phyloP scores from a whole-genome alignment of 768 basidiomycete genomes.

The Mycena kentingensis region DNA sequence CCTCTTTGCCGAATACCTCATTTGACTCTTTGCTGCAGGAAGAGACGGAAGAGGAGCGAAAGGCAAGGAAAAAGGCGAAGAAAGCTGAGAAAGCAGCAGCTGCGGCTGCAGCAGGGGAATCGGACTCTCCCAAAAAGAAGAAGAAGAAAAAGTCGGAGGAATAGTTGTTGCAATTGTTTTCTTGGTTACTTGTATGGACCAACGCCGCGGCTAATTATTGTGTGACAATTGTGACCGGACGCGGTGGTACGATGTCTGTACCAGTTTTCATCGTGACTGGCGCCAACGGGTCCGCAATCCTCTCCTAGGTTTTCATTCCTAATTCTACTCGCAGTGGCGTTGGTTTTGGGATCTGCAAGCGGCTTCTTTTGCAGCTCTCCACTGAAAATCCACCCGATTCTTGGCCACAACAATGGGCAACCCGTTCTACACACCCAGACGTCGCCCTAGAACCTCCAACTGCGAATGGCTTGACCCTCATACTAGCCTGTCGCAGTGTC shows the following conservation, averaged over 20 bases:
- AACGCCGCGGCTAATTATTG: conserved; percentile 19
- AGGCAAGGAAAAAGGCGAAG: conserved; percentile 73
- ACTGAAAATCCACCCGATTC: conserved; percentile 52
- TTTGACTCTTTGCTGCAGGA: conserved; percentile 33
- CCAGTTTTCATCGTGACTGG: conserved; percentile 70
- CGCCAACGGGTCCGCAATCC: conserved; percentile 60
- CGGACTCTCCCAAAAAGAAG: conserved; percentile 54
- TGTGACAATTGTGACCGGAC: no score
- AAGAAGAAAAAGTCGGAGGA: conserved; percentile 60
- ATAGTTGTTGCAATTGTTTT: conserved; percentile 26
- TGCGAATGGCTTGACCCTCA: conserved; percentile 64
- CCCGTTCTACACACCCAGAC: conserved; percentile 25
- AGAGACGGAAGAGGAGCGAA: conserved; percentile 84
- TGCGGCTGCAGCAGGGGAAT: conserved; percentile 43
- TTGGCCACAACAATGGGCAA: conserved; percentile 43
- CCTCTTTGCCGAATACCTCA: conserved; percentile 8
- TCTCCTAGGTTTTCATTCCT: not conserved
- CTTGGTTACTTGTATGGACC: conserved; percentile 20
- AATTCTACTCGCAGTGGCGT: conserved; percentile 57
- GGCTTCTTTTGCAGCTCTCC: conserved; percentile 72
- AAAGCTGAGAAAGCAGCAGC: conserved; percentile 76
- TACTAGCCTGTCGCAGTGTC: conserved; percentile 77
- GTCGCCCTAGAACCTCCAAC: conserved; percentile 12
- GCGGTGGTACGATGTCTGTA: conserved; percentile 29
- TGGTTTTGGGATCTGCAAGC: conserved; percentile 81